phyloP scores from a whole-genome alignment of 2,329 filamentous ascomycete species.

The Emergomyces pasteurianus region DNA sequence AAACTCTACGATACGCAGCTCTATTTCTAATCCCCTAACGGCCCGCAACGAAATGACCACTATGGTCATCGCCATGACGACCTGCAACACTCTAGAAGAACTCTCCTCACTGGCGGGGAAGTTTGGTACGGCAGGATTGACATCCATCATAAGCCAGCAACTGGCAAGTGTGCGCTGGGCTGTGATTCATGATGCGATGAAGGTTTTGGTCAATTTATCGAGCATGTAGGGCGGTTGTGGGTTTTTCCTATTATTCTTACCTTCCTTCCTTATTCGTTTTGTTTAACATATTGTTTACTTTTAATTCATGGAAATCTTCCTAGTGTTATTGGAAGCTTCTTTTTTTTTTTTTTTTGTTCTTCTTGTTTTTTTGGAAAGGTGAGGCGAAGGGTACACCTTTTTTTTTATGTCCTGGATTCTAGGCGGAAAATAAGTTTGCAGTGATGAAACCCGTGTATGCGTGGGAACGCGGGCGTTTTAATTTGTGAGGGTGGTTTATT shows the following conservation, averaged over 20 bases:
- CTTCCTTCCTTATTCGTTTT: neutral
- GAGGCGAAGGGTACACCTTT: too few relatives aligned
- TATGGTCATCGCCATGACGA: constrained; percentile 25
- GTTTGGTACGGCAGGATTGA: constrained; percentile 41
- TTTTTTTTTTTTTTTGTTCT: too few relatives aligned
- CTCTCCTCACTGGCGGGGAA: constrained; percentile 30
- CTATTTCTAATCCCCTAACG: constrained; percentile 24
- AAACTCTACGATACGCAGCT: too few relatives aligned
- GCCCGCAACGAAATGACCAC: constrained; percentile 23
- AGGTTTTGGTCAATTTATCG: constrained; percentile 34
- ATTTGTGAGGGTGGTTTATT: too few relatives aligned
- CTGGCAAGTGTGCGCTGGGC: constrained; percentile 49
- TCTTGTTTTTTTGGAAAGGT: too few relatives aligned
- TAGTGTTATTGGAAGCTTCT: too few relatives aligned
- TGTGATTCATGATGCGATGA: constrained; percentile 50
- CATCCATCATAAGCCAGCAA: constrained; percentile 44
- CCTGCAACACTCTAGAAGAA: constrained; percentile 23
- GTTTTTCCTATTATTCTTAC: neutral
- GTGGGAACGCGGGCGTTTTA: too few relatives aligned
- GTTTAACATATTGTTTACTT: neutral
- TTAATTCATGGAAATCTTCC: too few relatives aligned
- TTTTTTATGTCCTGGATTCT: too few relatives aligned
- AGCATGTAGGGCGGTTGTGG: neutral
- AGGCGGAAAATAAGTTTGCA: too few relatives aligned
- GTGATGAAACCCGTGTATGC: too few relatives aligned